Conservation (phyloP, 768 basidiomycete species). For the Pisolithus sp. region DNA sequence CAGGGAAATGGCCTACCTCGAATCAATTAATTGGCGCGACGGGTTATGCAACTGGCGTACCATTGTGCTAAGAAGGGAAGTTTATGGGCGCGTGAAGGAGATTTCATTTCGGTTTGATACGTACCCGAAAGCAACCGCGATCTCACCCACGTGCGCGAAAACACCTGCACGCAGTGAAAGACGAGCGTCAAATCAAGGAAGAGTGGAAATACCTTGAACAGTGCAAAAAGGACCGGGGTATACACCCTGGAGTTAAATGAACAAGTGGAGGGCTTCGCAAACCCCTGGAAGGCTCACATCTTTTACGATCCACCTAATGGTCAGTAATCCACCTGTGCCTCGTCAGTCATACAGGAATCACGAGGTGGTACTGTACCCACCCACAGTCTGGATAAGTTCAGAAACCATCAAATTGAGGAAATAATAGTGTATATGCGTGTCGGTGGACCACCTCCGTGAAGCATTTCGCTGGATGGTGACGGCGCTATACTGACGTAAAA, state of each 20-base stretch:
- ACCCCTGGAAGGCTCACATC: too few relatives aligned
- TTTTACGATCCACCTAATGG: too few relatives aligned
- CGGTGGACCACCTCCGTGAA: constrained; percentile 23
- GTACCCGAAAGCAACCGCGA: constrained; percentile 35
- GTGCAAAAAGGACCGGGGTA: constrained; percentile 27
- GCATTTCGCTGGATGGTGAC: constrained; percentile 18
- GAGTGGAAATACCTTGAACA: constrained; percentile 25
- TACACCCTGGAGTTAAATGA: constrained; percentile 18
- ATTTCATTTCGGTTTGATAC: constrained; percentile 3
- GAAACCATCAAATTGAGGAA: constrained; percentile 27
- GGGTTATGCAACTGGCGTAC: constrained; percentile 4
- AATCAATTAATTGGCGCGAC: neutral
- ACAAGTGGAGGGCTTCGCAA: too few relatives aligned
- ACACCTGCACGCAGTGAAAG: constrained; percentile 19
- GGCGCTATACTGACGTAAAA: constrained; percentile 19
- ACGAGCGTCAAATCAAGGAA: neutral
- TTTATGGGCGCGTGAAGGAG: neutral
- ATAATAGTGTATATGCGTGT: constrained; percentile 29
- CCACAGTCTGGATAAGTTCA: constrained; percentile 30
- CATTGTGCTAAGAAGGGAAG: constrained; percentile 9
- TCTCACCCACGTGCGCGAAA: constrained; percentile 34
- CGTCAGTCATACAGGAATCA: neutral
- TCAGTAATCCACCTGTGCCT: too few relatives aligned
- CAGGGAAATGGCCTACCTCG: constrained; percentile 29
- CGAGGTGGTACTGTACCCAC: constrained; percentile 10